These are phyloP conservation scores for Cryomyces minteri DNA, from an alignment of 495 filamentous ascomycete genomes.

Conservation along the genomic window DNA sequence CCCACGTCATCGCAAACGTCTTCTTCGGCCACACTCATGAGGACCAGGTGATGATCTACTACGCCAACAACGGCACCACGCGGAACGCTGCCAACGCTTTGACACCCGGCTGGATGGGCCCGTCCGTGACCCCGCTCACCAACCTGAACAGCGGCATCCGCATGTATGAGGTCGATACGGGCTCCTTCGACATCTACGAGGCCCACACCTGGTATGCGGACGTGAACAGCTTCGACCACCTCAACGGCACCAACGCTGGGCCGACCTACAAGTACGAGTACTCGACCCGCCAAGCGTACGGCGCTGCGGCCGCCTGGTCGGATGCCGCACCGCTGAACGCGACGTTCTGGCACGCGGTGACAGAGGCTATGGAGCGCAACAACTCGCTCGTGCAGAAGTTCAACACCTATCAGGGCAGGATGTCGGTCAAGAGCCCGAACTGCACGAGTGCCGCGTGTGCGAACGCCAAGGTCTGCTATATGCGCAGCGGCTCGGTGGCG, in stretches of 20 bases:
- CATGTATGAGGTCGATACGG: slow-evolving; percentile 17
- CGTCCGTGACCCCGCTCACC: slow-evolving; percentile 18
- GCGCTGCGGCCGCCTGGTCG: slow-evolving; percentile 26
- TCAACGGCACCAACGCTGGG: slow-evolving; percentile 6
- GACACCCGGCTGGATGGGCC: slow-evolving; percentile 18
- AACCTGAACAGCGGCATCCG: slow-evolving; percentile 20
- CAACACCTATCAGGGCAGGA: slow-evolving; percentile 35
- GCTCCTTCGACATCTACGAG: slow-evolving; percentile 18
- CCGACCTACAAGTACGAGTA: slow-evolving; percentile 30
- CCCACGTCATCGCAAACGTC: slow-evolving; percentile 18
- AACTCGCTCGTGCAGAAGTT: slow-evolving; percentile 26
- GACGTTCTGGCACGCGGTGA: slow-evolving; percentile 39
- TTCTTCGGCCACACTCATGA: slow-evolving; percentile 22
- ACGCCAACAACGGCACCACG: slow-evolving; percentile 19
- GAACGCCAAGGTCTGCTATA: slow-evolving; percentile 40
- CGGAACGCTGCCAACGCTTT: slow-evolving; percentile 14
- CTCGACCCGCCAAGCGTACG: slow-evolving; percentile 35
- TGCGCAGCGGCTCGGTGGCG: slow-evolving; percentile 34
- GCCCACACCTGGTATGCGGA: slow-evolving; percentile 20
- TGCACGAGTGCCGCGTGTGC: slow-evolving; percentile 32
- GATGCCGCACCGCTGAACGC: slow-evolving; percentile 32
- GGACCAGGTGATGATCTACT: slow-evolving; percentile 20
- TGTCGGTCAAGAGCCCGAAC: slow-evolving; percentile 28
- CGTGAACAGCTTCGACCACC: slow-evolving; percentile 7
- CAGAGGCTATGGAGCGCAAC: slow-evolving; percentile 38